phyloP scores from a whole-genome alignment of 1,284 basidiomycete species.

The Amylostereum areolatum region DNA sequence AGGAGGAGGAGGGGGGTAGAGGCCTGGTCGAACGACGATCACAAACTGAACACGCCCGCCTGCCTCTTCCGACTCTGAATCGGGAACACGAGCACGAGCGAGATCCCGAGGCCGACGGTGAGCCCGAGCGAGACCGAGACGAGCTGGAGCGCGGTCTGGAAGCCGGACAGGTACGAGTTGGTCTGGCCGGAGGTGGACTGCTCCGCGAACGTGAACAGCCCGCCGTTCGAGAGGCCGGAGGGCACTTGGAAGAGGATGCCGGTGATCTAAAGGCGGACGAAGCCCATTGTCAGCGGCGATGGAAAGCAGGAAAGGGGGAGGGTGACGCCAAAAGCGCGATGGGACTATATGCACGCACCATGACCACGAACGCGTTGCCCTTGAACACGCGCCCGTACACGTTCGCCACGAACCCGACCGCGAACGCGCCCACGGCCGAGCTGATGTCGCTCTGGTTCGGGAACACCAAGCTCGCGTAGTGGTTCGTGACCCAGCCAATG shows the following conservation, averaged over 20 bases:
- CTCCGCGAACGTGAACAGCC: slow-evolving; percentile 73
- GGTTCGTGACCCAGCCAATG: slow-evolving; percentile 76
- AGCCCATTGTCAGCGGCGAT: slow-evolving; percentile 1
- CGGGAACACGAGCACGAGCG: slow-evolving; percentile 53
- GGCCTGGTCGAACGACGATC: too few relatives aligned
- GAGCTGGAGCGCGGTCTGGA: slow-evolving; percentile 61
- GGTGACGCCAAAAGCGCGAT: too few relatives aligned
- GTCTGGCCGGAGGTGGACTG: slow-evolving; percentile 42
- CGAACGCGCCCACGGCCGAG: slow-evolving; percentile 74
- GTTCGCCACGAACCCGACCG: slow-evolving; percentile 80
- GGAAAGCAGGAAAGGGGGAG: too few relatives aligned
- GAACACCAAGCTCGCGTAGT: slow-evolving; percentile 66
- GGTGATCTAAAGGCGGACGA: slow-evolving; percentile 42
- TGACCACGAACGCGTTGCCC: slow-evolving; percentile 74
- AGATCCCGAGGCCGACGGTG: slow-evolving; percentile 69
- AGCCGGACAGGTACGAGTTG: slow-evolving; percentile 56
- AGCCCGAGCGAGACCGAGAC: slow-evolving; percentile 58
- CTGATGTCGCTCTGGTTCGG: slow-evolving; percentile 67
- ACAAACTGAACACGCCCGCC: slow-evolving; percentile 55
- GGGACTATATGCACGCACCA: slow-evolving; percentile 46
- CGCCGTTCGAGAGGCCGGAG: slow-evolving; percentile 79
- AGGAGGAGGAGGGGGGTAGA: too few relatives aligned
- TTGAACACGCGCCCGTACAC: slow-evolving; percentile 77
- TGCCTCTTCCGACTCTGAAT: slow-evolving; percentile 50
- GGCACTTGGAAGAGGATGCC: slow-evolving; percentile 87